Conservation (phyloP, 2,329 filamentous ascomycete species). For the Cryoendolithus antarcticus region DNA sequence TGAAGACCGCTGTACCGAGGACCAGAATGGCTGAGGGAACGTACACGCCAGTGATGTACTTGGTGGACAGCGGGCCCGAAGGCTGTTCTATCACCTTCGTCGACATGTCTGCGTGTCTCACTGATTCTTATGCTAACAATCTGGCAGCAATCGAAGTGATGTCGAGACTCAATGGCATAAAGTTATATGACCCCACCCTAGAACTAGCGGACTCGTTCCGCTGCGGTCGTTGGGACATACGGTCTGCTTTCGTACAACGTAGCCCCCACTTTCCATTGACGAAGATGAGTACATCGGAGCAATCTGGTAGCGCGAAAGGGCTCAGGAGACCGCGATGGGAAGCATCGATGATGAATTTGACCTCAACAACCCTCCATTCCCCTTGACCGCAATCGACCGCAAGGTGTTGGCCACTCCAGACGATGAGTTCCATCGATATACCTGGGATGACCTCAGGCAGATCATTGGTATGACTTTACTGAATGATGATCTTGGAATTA, state of each 20-base stretch:
- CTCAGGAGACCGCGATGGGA: constrained; percentile 5
- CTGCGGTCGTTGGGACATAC: not conserved
- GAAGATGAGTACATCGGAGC: no score
- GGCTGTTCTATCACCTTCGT: constrained; percentile 12
- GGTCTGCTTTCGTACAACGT: not conserved
- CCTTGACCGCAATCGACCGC: constrained; percentile 38
- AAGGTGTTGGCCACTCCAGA: constrained; percentile 38
- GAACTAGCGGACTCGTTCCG: no score
- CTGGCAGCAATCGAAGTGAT: no score
- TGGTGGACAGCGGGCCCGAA: constrained; percentile 38
- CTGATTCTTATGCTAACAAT: no score
- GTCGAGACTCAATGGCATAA: no score
- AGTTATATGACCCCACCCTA: no score
- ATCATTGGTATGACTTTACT: constrained; percentile 34
- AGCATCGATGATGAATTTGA: constrained; percentile 18
- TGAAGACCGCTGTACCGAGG: constrained; percentile 63
- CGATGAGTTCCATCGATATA: constrained; percentile 39
- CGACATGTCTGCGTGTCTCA: constrained; percentile 1
- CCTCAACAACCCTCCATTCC: constrained; percentile 26
- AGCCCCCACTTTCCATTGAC: no score
- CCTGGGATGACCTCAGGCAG: constrained; percentile 39
- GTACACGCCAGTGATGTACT: constrained; percentile 69
- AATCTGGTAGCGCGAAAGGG: not conserved
- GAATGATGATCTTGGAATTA: constrained; percentile 2
- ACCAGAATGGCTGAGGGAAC: constrained; percentile 71